phyloP scores from a whole-genome alignment of 2,329 filamentous ascomycete genomes.

The Tolypocladium sp. region DNA sequence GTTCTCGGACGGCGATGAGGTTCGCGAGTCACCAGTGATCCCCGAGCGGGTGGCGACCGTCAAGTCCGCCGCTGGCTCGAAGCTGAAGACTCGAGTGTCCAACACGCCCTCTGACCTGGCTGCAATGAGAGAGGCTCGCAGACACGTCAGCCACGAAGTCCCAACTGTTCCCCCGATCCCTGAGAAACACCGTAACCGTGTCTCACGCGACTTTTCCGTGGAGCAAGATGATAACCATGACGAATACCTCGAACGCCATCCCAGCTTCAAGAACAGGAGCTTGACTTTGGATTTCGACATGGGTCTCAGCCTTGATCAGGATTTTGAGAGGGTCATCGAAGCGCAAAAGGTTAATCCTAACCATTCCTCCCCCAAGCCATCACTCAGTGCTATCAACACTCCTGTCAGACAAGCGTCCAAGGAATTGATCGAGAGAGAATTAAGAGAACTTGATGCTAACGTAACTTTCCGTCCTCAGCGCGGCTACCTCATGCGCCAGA shows the following conservation, averaged over 20 bases:
- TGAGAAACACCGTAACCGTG: constrained; percentile 47
- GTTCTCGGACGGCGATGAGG: constrained; percentile 34
- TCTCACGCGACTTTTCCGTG: constrained; percentile 37
- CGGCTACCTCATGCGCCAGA: constrained; percentile 97
- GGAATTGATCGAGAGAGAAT: constrained; percentile 3
- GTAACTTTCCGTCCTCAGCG: constrained; percentile 62
- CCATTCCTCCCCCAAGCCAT: constrained; percentile 6
- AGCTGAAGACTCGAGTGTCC: constrained; percentile 81
- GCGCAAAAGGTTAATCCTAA: constrained; percentile 70
- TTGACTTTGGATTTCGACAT: constrained; percentile 75
- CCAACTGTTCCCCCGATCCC: constrained; percentile 52
- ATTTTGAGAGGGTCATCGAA: constrained; percentile 93
- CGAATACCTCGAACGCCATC: constrained; percentile 49
- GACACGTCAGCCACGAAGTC: constrained; percentile 72
- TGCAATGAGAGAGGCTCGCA: constrained; percentile 77
- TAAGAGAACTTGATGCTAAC: constrained; percentile 48
- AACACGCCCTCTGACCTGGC: constrained; percentile 76
- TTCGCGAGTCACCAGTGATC: constrained; percentile 51
- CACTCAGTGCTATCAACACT: constrained; percentile 9
- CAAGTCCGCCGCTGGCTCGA: constrained; percentile 71
- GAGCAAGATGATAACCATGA: constrained; percentile 25
- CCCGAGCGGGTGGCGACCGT: constrained; percentile 82
- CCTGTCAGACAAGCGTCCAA: constrained; percentile 38
- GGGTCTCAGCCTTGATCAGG: constrained; percentile 77
- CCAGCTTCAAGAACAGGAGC: constrained; percentile 73